Evolutionary conservation across 2,329 filamentous ascomycete genomes (phyloP), one percentile per base, ranked within the genome.

Genomic region (Diaporthe citriasiana): DNA sequence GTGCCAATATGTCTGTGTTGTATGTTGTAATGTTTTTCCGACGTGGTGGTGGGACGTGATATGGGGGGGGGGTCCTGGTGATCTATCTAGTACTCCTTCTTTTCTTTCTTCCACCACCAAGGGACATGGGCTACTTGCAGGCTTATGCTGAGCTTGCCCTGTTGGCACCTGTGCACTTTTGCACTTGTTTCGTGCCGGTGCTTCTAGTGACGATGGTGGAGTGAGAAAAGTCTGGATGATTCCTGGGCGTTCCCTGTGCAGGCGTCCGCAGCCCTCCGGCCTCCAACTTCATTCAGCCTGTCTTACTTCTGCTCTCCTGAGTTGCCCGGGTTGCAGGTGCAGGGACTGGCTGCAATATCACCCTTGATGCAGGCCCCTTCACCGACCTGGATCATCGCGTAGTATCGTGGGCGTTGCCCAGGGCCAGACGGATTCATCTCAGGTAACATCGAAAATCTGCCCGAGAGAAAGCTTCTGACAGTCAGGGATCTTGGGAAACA

Each of bases 381-480:
- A 68, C 63, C 63, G 63, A 30, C n/a, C 19, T 30, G 33, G 63
- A 45, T 40, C 63, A 40, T 38, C 15, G 63, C 63, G 63, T 68
- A 53, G 47, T 47, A 68, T 68, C n/a, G 45, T 22, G 45, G 30
- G 47, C 33, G 30, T 9, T 30, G 47, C 63, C 30, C 33, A 68
- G 63, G 47, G 10, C 33, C 27, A 12, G 63, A 13, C 63, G 47
- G 51, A 27, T 40, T 40, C 40, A 68, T 68, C 47, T 68, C 33
- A 53, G 9, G 63, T 68, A 19, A 47, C 47, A 68, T 68, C 63
- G 63, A 68, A n/a, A 40, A 53, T 68, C 45, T 66, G 63, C 45
- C 45, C 63, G 63, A 27, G 17, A 63, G 13, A 66, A 51, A 53
- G 63, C 63, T 38, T 38, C 47, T 40, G 45, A 38, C 30, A 22